Evolutionary conservation across 1,139 yeast species (phyloP), one percentile per base, ranked within the genome.

Genomic region (Arxiozyma slooffiae): DNA sequence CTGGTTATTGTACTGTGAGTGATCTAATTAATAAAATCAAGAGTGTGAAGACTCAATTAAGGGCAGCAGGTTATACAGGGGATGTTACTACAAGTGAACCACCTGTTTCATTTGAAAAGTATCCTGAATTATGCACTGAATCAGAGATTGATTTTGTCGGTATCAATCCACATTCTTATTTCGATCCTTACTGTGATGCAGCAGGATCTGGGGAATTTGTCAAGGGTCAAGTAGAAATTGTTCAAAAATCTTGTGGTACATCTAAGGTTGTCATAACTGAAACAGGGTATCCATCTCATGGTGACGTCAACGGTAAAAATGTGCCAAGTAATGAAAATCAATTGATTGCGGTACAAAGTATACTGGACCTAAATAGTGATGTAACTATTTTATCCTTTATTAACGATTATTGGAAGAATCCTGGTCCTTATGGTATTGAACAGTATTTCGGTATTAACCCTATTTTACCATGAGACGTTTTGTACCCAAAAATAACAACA

Each of bases 281-380:
- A 70, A 87, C 96, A 4, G 97, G 97, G 39, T 89, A 86, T 67
- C 97, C 97, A 56, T 80, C 82, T 57, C 71, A 74, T 43, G 97
- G 97, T 58, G 66, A 67, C 53, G 71, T 74, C 50, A 81, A 86
- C 62, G 96, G 96, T 51, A 69, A 70, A 47, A 85, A 89, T 60
- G 78, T 80, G 36, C 97, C 97, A 51, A 69, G 81, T 38, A 64
- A 69, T 3, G 85, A 66, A 8, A 88, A 88, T 70, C 97, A 89
- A 71, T 64, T 69, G 52, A 71, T 73, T 50, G 96, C 96, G 9
- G 75, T 89, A 50, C 68, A 74, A 53, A 70, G 80, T 30, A 80
- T 86, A 44, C 69, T 87, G 48, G 71, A 77, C 24, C 76, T 73
- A 45, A 57, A 67, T 50, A 79, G 80, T 45, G 80, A 81, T 47